A percentile compares a stretch with the other conserved stretches of the same genome.
Evolutionary conservation across 2,329 filamentous ascomycete genomes (phyloP).

Genomic region (Ilyonectria sp.): DNA sequence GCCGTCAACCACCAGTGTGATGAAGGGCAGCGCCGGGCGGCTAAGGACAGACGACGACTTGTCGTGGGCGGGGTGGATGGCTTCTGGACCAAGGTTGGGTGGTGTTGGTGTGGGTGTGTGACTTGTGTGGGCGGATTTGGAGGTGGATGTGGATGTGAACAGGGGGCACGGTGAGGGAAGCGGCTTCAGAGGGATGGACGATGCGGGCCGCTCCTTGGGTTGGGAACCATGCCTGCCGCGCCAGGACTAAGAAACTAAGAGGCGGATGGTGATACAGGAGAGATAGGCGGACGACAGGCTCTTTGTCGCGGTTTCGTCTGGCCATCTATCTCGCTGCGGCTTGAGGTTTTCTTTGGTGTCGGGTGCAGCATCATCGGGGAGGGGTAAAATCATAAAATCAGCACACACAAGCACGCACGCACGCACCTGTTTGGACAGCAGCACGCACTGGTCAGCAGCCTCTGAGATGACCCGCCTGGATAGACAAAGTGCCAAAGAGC

Average conservation of each 20-base stretch:
- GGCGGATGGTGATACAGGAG: constrained; percentile 1
- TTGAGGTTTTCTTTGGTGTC: neutral
- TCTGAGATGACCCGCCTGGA: neutral
- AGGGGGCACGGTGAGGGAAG: constrained; percentile 11
- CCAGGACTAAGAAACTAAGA: neutral
- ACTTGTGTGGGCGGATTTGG: neutral
- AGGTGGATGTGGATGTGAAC: constrained; percentile 7
- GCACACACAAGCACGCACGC: neutral
- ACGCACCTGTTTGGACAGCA: constrained; percentile 4
- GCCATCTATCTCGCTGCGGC: neutral
- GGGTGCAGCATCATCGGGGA: neutral
- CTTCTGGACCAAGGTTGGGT: constrained; percentile 19
- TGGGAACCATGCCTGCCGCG: constrained; percentile 13
- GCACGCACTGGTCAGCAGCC: neutral
- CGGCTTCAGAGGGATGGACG: constrained; percentile 19
- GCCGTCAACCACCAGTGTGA: constrained; percentile 40
- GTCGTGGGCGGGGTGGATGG: constrained; percentile 35
- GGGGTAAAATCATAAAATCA: neutral
- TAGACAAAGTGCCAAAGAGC: neutral
- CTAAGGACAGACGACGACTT: constrained; percentile 41
- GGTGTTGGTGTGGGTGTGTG: constrained; percentile 15
- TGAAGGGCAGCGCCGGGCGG: constrained; percentile 43
- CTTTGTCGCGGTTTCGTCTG: neutral
- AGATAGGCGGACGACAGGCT: neutral
- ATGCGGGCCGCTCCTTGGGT: constrained; percentile 30